Evolutionary conservation across 106 monocot species (phyloP).

Genomic region (Allium fistulosum): DNA sequence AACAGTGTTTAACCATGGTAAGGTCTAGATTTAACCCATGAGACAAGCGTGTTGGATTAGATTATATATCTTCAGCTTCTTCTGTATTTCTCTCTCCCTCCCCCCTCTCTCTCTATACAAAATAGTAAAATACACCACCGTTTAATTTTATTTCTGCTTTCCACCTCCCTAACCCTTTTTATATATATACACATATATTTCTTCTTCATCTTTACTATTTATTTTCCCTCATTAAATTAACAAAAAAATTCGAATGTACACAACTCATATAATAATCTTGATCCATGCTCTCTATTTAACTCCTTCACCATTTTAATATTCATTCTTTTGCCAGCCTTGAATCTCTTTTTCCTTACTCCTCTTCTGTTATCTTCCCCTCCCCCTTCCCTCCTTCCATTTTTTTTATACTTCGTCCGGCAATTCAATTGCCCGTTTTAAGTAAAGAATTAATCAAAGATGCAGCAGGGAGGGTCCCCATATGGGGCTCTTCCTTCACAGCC

Average conservation of each 20-base stretch:
- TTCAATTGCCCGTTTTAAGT: background rate
- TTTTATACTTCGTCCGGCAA: background rate
- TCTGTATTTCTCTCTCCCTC: conserved; percentile 2
- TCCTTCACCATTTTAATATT: conserved; percentile 4
- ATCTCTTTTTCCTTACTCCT: conserved; percentile 14
- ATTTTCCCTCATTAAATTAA: background rate
- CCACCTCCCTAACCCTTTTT: background rate
- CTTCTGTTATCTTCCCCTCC: background rate
- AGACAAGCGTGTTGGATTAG: conserved; percentile 5
- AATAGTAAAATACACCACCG: background rate
- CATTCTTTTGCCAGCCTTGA: conserved; percentile 10
- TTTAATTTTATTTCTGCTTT: background rate
- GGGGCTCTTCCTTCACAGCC: conserved; percentile 35
- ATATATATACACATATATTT: background rate
- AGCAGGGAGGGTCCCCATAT: conserved; percentile 45
- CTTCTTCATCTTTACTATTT: conserved; percentile 4
- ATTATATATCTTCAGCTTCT: conserved; percentile 42
- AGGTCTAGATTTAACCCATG: conserved; percentile 5
- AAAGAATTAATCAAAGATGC: conserved; percentile 12
- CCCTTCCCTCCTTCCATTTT: conserved; percentile 8
- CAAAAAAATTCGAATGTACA: no score
- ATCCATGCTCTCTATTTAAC: conserved; percentile 5
- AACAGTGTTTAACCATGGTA: conserved; percentile 5
- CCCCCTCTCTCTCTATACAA: conserved; percentile 19
- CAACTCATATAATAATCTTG: background rate